phyloP scores from a whole-genome alignment of 371 early-diverging fungal species.

The Syncephalis plumigaleata region DNA sequence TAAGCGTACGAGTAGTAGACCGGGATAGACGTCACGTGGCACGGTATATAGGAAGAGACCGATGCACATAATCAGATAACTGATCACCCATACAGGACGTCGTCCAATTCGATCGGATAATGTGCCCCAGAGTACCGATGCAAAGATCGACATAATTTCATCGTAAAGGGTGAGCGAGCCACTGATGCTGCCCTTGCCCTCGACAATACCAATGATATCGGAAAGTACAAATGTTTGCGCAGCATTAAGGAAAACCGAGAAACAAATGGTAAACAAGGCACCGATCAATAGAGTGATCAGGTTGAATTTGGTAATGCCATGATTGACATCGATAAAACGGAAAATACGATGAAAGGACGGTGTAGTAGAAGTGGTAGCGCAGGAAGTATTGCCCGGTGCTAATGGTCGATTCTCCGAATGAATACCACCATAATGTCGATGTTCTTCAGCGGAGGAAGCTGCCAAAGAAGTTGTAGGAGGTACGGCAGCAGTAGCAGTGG shows the following conservation, averaged over 20 bases:
- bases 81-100: constrained; percentile 22
- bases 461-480: too few relatives aligned
- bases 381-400: too few relatives aligned
- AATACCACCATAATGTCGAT: too few relatives aligned
- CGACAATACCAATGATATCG: constrained; percentile 5
- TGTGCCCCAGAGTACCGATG: constrained; percentile 31
- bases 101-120: constrained; percentile 28
- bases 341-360: constrained; percentile 1
- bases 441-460: too few relatives aligned
- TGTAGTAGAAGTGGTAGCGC: too few relatives aligned
- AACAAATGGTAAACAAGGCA: constrained; percentile 30
- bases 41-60: constrained; percentile 21
- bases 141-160: constrained; percentile 29
- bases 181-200: constrained; percentile 8
- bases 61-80: constrained; percentile 23
- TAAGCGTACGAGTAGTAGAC: constrained; percentile 24
- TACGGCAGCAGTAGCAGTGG: too few relatives aligned
- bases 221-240: constrained; percentile 14
- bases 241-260: constrained; percentile 28
- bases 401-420: too few relatives aligned
- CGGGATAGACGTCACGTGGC: constrained; percentile 23
- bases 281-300: constrained; percentile 29
- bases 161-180: constrained; percentile 34
- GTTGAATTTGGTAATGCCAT: constrained; percentile 23
- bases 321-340: constrained; percentile 16